Evolutionary conservation across 371 early-diverging fungal species (phyloP).

Genomic region (Sporodiniella umbellata): DNA sequence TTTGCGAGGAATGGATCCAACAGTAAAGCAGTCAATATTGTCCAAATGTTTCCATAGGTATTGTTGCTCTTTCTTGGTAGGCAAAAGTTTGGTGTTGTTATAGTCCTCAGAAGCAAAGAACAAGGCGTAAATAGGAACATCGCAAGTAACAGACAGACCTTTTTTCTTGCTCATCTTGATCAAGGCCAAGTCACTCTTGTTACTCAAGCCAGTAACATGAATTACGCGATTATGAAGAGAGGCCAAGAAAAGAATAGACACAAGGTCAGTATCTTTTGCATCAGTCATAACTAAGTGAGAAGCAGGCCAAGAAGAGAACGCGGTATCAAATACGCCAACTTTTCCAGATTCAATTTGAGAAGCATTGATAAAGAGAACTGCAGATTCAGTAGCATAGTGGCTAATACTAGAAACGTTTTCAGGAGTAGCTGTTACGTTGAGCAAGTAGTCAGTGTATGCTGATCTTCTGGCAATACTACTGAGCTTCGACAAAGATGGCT

Average conservation of each 20-base stretch:
- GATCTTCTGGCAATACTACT: conserved; percentile 52
- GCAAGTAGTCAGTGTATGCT: conserved; percentile 75
- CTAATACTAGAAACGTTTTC: conserved; percentile 50
- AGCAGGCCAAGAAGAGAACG: conserved; percentile 76
- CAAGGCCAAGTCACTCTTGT: conserved; percentile 77
- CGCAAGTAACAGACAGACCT: conserved; percentile 87
- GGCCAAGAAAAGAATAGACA: conserved; percentile 82
- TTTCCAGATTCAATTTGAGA: conserved; percentile 48
- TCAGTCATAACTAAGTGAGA: conserved; percentile 76
- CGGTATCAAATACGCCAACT: conserved; percentile 58
- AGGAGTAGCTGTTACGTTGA: conserved; percentile 66
- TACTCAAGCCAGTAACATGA: conserved; percentile 84
- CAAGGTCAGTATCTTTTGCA: conserved; percentile 84
- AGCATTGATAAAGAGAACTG: conserved; percentile 58
- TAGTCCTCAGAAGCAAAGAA: conserved; percentile 64
- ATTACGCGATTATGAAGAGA: conserved; percentile 77
- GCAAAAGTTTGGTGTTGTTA: conserved; percentile 41
- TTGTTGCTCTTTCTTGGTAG: conserved; percentile 55
- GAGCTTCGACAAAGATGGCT: conserved; percentile 51
- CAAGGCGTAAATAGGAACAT: conserved; percentile 78
- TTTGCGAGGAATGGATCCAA: conserved; percentile 68
- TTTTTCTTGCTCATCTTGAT: conserved; percentile 85
- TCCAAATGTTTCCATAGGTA: conserved; percentile 79
- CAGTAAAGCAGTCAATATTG: conserved; percentile 87
- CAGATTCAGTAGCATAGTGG: conserved; percentile 38